A percentile compares a stretch with the other conserved stretches of the same genome.
Evolutionary conservation across 202 grass and related monocot species (phyloP).

Genomic region (Elaeis oleifera): DNA sequence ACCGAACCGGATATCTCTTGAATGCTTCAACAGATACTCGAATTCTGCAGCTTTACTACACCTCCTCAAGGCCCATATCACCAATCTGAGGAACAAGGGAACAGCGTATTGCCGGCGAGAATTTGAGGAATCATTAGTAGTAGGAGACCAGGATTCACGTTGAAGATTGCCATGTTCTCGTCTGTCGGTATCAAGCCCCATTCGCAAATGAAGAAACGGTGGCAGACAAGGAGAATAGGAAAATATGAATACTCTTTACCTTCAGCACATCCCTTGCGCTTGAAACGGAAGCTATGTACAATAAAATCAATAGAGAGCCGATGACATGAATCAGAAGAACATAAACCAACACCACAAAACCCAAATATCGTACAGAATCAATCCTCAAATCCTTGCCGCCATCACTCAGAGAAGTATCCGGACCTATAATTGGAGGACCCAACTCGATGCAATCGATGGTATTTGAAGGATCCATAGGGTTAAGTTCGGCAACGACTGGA

Average conservation of each 20-base stretch:
- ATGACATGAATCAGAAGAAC: conserved; percentile 33
- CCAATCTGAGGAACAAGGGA: conserved; percentile 58
- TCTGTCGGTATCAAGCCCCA: conserved; percentile 73
- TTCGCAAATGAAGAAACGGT: conserved; percentile 64
- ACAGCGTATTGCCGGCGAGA: conserved; percentile 53
- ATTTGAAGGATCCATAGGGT: background rate
- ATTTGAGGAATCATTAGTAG: conserved; percentile 64
- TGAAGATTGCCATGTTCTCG: conserved; percentile 79
- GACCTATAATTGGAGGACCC: background rate
- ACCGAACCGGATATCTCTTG: conserved; percentile 20
- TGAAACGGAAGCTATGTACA: conserved; percentile 44
- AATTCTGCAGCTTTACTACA: conserved; percentile 43
- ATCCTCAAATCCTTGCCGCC: conserved; percentile 14
- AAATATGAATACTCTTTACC: conserved; percentile 37
- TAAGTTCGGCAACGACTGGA: conserved; percentile 21
- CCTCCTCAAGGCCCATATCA: conserved; percentile 46
- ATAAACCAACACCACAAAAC: conserved; percentile 37
- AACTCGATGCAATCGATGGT: background rate
- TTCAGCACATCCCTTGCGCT: conserved; percentile 38
- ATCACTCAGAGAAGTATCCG: background rate
- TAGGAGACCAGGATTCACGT: conserved; percentile 42
- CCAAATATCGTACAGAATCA: conserved; percentile 32
- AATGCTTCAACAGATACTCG: conserved; percentile 38
- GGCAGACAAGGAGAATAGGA: conserved; percentile 52
- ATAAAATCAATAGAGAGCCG: conserved; percentile 34